These are phyloP conservation scores for Trifolium pratense DNA, from an alignment of 306 rosid genomes.

Conservation along the genomic window DNA sequence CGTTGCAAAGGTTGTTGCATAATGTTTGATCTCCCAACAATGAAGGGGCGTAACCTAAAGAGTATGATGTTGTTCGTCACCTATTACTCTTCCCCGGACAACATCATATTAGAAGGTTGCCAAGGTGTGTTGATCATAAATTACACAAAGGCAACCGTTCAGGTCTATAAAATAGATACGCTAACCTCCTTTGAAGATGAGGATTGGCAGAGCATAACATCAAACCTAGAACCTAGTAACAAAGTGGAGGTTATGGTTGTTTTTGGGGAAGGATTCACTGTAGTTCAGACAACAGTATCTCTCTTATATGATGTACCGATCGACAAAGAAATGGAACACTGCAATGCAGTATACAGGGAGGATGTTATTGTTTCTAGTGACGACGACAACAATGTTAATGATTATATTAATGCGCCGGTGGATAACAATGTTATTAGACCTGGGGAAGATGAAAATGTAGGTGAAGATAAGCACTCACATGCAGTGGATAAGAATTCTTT, in stretches of 20 bases:
- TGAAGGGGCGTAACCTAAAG: neutral
- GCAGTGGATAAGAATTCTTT: neutral
- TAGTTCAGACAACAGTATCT: neutral
- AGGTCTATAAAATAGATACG: neutral
- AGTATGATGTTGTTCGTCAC: neutral
- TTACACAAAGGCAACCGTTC: conserved; percentile 2
- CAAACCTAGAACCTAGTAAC: conserved; percentile 13
- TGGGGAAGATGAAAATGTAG: neutral
- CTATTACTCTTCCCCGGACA: neutral
- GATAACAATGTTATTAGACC: neutral
- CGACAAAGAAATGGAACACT: neutral
- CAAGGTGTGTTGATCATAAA: conserved; percentile 12
- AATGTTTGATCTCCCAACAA: neutral
- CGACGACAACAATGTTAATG: neutral
- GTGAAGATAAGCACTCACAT: neutral
- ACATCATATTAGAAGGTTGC: neutral
- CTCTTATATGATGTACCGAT: conserved; percentile 4
- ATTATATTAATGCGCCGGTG: neutral
- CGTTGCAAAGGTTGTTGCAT: neutral
- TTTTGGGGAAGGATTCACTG: conserved; percentile 8
- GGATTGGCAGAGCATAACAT: conserved; percentile 26
- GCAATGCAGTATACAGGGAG: neutral
- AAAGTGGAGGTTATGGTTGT: conserved; percentile 9
- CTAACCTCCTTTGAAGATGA: conserved; percentile 17
- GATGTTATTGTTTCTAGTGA: neutral